Base-by-base conservation (phyloP, 495 filamentous ascomycete species). In the Talaromyces adpressus region DNA sequence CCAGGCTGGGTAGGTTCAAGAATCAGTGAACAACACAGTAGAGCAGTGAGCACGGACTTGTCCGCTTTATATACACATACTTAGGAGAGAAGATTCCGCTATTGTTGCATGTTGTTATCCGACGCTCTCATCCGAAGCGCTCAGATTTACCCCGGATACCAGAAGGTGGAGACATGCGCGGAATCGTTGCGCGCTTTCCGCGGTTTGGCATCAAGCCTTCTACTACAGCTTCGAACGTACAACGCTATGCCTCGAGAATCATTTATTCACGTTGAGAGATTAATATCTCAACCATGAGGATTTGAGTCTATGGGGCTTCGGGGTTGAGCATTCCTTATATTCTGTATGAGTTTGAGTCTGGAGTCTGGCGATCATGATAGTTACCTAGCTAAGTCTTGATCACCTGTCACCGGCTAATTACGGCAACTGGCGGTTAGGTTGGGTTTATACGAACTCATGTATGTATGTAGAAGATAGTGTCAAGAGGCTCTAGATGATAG, bases 141-240 rank as follows among this genome's bases (percentile, higher is more conserved):
- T 49, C 45, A 20, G 51, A 22, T 7, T 29, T 56, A 27, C n/a
- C 52, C 52, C 52, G n/a, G 52, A 56, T 56, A 56, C 29, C 12
- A 16, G 30, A 56, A 14, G n/a, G 52, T 56, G 52, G 52, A 29
- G 52, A 56, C 8, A 0, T 16, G 11, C 27, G 52, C 52, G 52
- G 52, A 56, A 56, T 56, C 12, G 16, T 29, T 56, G 52, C 52
- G 52, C 52, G 52, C 52, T 56, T 56, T 56, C 52, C 52, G 52
- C 52, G 29, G 52, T 27, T 27, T 27, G 27, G n/a, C n/a, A n/a
- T 2, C 2, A 27, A 27, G 25, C 25, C 25, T 27, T 27, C 25
- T 27, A 27, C 25, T 27, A 27, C 2, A 27, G 27, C 27, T 27
- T 27, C n/a, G n/a, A n/a, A n/a, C n/a, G n/a, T n/a, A n/a, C n/a